These are phyloP conservation scores for Paspalum vaginatum DNA, from an alignment of 176 grass and related monocot species.

Conservation along the genomic window DNA sequence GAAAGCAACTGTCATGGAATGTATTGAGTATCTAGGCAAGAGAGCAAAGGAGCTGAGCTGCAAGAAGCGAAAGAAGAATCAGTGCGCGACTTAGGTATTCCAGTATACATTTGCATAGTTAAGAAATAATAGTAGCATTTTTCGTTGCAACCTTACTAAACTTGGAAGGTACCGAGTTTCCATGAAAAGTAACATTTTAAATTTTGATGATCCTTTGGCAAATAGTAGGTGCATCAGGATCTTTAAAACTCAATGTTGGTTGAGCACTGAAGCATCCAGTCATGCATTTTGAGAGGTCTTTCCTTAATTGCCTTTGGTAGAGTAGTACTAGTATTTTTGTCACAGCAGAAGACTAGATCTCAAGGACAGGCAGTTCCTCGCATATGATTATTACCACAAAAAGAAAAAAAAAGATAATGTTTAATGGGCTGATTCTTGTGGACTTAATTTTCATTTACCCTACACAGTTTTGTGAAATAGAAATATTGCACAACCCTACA, in stretches of 20 bases:
- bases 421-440: not conserved
- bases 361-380: not conserved
- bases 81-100: not conserved
- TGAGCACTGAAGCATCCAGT: not conserved
- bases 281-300: not conserved
- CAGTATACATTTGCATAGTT: not conserved
- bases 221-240: not conserved
- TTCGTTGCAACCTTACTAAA: not conserved
- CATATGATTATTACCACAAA: not conserved
- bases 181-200: not conserved
- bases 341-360: not conserved
- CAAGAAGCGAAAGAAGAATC: not conserved
- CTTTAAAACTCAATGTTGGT: not conserved
- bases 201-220: not conserved
- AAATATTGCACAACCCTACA: not conserved
- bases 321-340: not conserved
- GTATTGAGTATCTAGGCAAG: not conserved
- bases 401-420: not conserved
- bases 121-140: not conserved
- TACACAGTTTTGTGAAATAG: not conserved
- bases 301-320: not conserved
- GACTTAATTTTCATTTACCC: not conserved
- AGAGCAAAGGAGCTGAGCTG: not conserved
- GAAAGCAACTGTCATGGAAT: constrained; percentile 21
- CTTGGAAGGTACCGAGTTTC: not conserved